A percentile compares a stretch with the other conserved stretches of the same genome.
phyloP scores from a whole-genome alignment of 2,329 filamentous ascomycete genomes.

The Phialophora tarda region DNA sequence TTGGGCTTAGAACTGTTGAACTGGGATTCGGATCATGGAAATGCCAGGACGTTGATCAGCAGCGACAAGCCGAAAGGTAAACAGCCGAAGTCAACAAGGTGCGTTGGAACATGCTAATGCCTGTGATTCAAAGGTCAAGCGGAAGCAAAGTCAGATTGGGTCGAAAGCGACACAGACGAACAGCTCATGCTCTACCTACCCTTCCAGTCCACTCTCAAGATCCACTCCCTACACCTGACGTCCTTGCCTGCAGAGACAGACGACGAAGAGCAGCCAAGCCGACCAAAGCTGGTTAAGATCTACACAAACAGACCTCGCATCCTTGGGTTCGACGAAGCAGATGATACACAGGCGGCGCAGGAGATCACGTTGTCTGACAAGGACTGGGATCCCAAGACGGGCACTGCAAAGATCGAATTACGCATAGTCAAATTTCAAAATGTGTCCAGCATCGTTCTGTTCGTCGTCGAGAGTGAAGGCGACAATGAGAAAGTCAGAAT shows the following conservation, averaged over 20 bases:
- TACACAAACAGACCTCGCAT: slow-evolving; percentile 90
- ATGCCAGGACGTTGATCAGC: slow-evolving; percentile 76
- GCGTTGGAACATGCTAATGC: slow-evolving; percentile 85
- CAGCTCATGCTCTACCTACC: slow-evolving; percentile 93
- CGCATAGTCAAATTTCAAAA: slow-evolving; percentile 98
- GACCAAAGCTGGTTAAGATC: slow-evolving; percentile 81
- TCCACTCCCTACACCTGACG: slow-evolving; percentile 86
- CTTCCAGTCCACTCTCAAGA: slow-evolving; percentile 84
- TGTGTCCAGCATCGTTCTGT: slow-evolving; percentile 82
- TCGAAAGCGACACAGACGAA: slow-evolving; percentile 96
- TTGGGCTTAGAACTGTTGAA: slow-evolving; percentile 87
- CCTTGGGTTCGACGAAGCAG: slow-evolving; percentile 92
- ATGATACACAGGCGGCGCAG: slow-evolving; percentile 82
- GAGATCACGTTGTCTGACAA: slow-evolving; percentile 72
- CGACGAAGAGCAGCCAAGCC: slow-evolving; percentile 73
- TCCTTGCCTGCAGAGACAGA: slow-evolving; percentile 67
- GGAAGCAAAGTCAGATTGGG: slow-evolving; percentile 72
- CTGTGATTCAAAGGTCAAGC: slow-evolving; percentile 53
- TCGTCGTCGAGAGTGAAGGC: slow-evolving; percentile 83
- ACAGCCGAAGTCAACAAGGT: slow-evolving; percentile 55
- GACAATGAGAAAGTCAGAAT: slow-evolving; percentile 84
- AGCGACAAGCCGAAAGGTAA: slow-evolving; percentile 62
- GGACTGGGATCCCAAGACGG: slow-evolving; percentile 78
- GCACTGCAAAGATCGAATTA: slow-evolving; percentile 73
- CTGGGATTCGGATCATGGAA: slow-evolving; percentile 75